phyloP scores from a whole-genome alignment of 2,329 filamentous ascomycete species.

The Talaromyces sp. region DNA sequence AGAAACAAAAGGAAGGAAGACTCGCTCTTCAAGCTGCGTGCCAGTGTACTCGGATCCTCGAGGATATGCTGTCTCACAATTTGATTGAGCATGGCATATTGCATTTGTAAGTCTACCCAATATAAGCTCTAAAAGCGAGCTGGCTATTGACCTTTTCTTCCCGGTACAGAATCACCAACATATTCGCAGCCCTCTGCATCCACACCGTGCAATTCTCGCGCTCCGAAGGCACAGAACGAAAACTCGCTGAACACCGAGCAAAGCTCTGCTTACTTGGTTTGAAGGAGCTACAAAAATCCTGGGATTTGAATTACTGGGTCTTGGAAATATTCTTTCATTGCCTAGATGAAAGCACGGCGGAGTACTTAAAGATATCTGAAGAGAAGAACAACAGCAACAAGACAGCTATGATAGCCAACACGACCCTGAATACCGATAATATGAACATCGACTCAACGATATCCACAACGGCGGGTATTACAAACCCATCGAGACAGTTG shows the following conservation, averaged over 20 bases:
- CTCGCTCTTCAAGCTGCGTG: slow-evolving; percentile 47
- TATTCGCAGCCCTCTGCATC: slow-evolving; percentile 50
- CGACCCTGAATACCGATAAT: not conserved
- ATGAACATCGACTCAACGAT: not conserved
- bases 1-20: slow-evolving; percentile 34
- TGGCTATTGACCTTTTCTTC: not conserved
- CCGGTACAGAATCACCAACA: slow-evolving; percentile 40
- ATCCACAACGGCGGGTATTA: not conserved
- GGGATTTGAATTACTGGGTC: slow-evolving; percentile 51
- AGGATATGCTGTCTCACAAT: slow-evolving; percentile 47
- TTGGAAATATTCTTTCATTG: slow-evolving; percentile 50
- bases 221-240: slow-evolving; percentile 36
- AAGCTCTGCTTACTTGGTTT: slow-evolving; percentile 49
- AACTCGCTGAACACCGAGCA: slow-evolving; percentile 49
- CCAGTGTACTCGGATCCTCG: slow-evolving; percentile 47
- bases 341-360: slow-evolving; percentile 45
- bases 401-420: not conserved
- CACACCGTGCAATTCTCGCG: slow-evolving; percentile 46
- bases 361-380: slow-evolving; percentile 32
- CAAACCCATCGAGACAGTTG: not conserved
- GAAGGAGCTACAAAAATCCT: slow-evolving; percentile 49
- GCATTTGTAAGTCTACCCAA: slow-evolving; percentile 35
- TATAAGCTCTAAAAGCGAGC: no score
- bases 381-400: slow-evolving; percentile 10
- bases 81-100: slow-evolving; percentile 46